Percentiles rank a stretch among this genome's conserved stretches.
These are phyloP conservation scores for Curvularia sp. DNA, from an alignment of 2,329 filamentous ascomycete genomes.

Conservation along the genomic window DNA sequence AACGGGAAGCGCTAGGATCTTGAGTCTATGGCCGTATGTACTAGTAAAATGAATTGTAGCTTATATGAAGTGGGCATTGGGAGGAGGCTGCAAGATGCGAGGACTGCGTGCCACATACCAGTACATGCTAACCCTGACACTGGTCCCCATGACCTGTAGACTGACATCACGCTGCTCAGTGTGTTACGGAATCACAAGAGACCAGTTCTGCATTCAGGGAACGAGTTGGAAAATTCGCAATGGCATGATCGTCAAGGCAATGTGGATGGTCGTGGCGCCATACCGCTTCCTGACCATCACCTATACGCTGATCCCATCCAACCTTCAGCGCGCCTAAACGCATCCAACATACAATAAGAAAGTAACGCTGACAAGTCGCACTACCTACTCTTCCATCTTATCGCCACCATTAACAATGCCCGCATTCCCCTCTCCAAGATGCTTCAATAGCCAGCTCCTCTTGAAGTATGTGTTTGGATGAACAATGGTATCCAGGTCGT, in stretches of 20 bases:
- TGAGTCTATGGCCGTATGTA: no score
- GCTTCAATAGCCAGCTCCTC: constrained; percentile 87
- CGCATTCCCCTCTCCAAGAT: constrained; percentile 63
- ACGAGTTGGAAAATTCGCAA: neutral
- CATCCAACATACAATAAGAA: neutral
- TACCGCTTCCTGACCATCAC: neutral
- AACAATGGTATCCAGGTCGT: constrained; percentile 90
- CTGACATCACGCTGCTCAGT: neutral
- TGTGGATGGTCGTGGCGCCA: neutral
- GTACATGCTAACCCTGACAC: no score
- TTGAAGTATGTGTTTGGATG: constrained; percentile 99
- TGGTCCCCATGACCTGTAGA: neutral
- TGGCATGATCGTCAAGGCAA: neutral
- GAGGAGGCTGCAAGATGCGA: no score
- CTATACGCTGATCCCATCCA: neutral
- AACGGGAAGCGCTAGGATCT: no score
- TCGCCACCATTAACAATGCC: constrained; percentile 41
- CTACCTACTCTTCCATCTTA: constrained; percentile 46
- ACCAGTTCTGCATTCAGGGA: neutral
- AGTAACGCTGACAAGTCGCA: neutral
- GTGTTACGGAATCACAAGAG: neutral
- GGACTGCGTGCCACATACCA: no score
- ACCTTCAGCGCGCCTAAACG: neutral
- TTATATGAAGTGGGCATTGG: no score
- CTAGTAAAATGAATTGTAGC: no score